Evolutionary conservation across 805 yeast species (phyloP).

Genomic region (Metschnikowia henanensis): DNA sequence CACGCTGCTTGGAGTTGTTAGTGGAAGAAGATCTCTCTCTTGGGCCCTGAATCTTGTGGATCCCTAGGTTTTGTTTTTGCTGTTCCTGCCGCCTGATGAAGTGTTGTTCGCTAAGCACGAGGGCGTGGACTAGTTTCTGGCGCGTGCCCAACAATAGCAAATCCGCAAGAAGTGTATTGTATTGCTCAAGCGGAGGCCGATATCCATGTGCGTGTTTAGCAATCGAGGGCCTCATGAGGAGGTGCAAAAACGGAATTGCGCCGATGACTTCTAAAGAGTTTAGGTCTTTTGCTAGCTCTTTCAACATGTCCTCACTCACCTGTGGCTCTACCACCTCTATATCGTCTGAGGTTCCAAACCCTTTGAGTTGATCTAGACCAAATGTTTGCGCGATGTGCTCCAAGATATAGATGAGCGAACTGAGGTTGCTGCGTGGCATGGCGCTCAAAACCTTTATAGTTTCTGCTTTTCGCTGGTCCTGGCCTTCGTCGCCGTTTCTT

Average conservation of each 20-base stretch:
- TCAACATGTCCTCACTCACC: conserved; percentile 1
- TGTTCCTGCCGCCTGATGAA: conserved; percentile 28
- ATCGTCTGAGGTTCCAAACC: conserved; percentile 30
- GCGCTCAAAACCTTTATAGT: conserved; percentile 28
- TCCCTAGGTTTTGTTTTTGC: conserved; percentile 27
- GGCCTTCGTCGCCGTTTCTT: conserved; percentile 10
- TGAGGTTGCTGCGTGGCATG: conserved; percentile 40
- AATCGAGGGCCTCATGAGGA: conserved; percentile 41
- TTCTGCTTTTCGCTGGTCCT: conserved; percentile 13
- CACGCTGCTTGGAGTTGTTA: not conserved
- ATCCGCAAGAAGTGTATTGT: conserved; percentile 27
- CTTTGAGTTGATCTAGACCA: conserved; percentile 21
- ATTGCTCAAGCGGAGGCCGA: conserved; percentile 36
- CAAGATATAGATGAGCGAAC: conserved; percentile 34
- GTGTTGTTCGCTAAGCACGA: conserved; percentile 12
- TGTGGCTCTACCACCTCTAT: conserved; percentile 10
- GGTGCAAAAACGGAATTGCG: conserved; percentile 40
- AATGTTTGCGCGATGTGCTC: conserved; percentile 34
- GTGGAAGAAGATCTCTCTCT: conserved; percentile 4
- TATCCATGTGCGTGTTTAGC: conserved; percentile 37
- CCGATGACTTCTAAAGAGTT: conserved; percentile 40
- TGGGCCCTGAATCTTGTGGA: conserved; percentile 18
- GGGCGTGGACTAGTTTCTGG: conserved; percentile 5
- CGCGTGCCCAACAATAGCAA: conserved; percentile 28
- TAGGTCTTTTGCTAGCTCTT: conserved; percentile 17